Evolutionary conservation across 345 rosid species (phyloP), one percentile per base, ranked within the genome.

Genomic region (Eutrema yunnanense): DNA sequence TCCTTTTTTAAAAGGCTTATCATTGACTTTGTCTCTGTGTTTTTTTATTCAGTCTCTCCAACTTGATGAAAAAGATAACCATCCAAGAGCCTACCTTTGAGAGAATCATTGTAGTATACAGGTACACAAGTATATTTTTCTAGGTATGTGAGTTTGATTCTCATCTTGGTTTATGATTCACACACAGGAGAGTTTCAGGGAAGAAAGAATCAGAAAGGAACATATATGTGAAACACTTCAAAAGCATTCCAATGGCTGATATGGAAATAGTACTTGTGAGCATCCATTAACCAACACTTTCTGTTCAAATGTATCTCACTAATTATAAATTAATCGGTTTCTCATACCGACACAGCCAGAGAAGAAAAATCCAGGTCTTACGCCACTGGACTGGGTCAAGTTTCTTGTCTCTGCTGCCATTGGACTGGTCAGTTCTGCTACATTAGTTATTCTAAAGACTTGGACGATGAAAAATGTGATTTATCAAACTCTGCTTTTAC

Each of bases 191-290:
- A 77, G 83, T 70, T 57, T 55, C 83, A 27, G 71, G 58, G 26
- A 82, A 78, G 64, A 67, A 9, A 8, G 81, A 88, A 50, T 50
- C 58, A 40, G 88, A 84, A 49, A 71, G 89, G 77, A 81, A 77
- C 48, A 73, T 90, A 37, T 84, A 83, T 13, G 79, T 90, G 69
- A 87, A 93, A 78, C 96, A 90, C 83, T 90, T 93, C 78, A 87
- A 84, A 62, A 85, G 80, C 73, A 90, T 90, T 60, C 93, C 96
- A 60, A 90, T 85, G 97, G 94, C 96, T 53, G 96, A 90, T 78
- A 62, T 88, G 97, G 97, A 93, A 73, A 88, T 93, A 38, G 98
- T 88, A 33, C 93, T 93, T 55, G 94, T 93, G 76, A 85, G 96
- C 65, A n/a, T n/a, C n/a, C n/a, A n/a, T n/a, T n/a, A 1, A 62